Evolutionary conservation across 768 basidiomycete genomes (phyloP), one percentile per base, ranked within the genome.

Genomic region (Naganishia friedmannii): DNA sequence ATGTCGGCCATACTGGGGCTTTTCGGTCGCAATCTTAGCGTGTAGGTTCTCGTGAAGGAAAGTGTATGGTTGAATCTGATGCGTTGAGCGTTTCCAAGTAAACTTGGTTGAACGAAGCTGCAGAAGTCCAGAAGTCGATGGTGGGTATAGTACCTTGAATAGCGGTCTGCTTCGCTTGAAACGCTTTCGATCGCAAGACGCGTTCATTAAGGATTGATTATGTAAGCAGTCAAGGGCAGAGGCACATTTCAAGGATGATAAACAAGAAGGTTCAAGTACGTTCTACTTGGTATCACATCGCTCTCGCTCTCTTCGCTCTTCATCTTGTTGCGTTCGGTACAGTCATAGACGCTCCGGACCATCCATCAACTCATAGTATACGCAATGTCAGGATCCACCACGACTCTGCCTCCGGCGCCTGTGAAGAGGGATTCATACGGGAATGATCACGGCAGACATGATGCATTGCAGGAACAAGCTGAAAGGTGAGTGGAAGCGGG

Each of bases 361-460:
- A n/a, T 26, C 15, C 19, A 23, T 51, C 48, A 7, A 3, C 34
- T 6, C 2, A 23, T 32, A 3, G n/a, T 3, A 45, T 17, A 2
- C 60, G 39, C 5, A 5, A 63, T 63, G 60, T 63, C 60, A 45
- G 29, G 23, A 23, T 26, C 37, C 29, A 63, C 39, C 39, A 37
- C 57, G 23, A 19, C 3, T 39, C 29, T 63, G 17, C 60, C 60
- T 28, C 31, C 60, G 15, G 60, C 39, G 28, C 37, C 60, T 12
- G 39, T 63, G 9, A 63, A 63, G 29, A 12, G 60, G n/a, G 60
- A 63, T 21, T 63, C 60, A 17, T 63, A 63, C 60, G 60, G 60
- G 28, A 63, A 63, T 45, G 60, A 63, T 28, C 39, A 63, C 21
- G 60, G 60, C 60, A 42, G 60, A 29, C 37, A 46, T 21, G 60